Evolutionary conservation across 2,329 filamentous ascomycete genomes (phyloP).

Genomic region (Colletotrichum sp.): DNA sequence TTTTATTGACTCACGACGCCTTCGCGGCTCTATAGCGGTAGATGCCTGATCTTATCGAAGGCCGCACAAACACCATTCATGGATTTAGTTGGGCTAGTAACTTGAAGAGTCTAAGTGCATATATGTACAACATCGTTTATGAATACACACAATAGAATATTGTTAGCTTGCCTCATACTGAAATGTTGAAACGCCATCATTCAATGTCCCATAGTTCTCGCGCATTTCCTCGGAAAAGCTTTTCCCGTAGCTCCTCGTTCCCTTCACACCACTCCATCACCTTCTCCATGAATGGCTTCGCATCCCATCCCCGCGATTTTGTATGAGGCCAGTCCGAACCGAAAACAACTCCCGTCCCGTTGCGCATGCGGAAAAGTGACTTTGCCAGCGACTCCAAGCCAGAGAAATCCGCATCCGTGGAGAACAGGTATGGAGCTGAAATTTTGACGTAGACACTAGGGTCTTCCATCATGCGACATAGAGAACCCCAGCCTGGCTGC

Average conservation of each 20-base stretch:
- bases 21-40: too few relatives aligned
- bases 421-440: background rate
- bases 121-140: too few relatives aligned
- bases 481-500: background rate
- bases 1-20: too few relatives aligned
- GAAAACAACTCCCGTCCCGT: background rate
- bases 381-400: background rate
- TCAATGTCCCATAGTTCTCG: background rate
- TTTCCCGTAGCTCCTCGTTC: background rate
- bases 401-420: accelerated
- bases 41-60: too few relatives aligned
- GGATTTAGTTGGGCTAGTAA: too few relatives aligned
- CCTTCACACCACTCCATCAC: background rate
- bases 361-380: background rate
- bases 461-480: background rate
- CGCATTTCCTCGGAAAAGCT: background rate
- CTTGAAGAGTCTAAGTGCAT: too few relatives aligned
- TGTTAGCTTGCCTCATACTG: background rate
- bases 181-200: background rate
- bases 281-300: background rate
- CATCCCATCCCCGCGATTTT: background rate
- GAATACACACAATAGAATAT: too few relatives aligned
- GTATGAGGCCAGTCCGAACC: background rate
- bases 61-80: too few relatives aligned
- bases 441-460: background rate